Conservation (phyloP, 306 rosid species). For the Cicer judaicum region DNA sequence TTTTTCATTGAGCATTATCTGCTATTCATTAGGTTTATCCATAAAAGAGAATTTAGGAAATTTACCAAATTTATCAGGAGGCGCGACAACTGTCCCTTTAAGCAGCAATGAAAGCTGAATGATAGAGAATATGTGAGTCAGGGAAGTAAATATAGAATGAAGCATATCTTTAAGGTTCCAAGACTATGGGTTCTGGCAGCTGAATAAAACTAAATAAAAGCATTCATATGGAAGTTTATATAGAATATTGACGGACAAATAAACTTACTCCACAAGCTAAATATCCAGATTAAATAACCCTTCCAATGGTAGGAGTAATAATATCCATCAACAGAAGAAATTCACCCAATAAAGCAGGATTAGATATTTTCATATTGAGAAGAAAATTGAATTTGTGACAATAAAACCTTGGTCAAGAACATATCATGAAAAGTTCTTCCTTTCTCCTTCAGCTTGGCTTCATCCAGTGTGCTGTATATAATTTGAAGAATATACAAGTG, state of each 20-base stretch:
- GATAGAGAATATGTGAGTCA: slow-evolving; percentile 46
- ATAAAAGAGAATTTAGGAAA: slow-evolving; percentile 43
- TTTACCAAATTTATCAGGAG: slow-evolving; percentile 97
- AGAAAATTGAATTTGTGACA: slow-evolving; percentile 36
- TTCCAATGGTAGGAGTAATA: slow-evolving; percentile 22
- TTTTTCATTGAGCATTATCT: slow-evolving; percentile 20
- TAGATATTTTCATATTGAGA: slow-evolving; percentile 6
- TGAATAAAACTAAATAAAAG: slow-evolving; percentile 10
- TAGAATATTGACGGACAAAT: slow-evolving; percentile 30
- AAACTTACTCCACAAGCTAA: slow-evolving; percentile 34
- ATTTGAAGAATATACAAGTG: slow-evolving; percentile 41
- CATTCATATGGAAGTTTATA: slow-evolving; percentile 33
- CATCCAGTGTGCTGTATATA: slow-evolving; percentile 80
- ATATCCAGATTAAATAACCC: slow-evolving; percentile 24
- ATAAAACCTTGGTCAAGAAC: slow-evolving; percentile 91
- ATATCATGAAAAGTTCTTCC: slow-evolving; percentile 92
- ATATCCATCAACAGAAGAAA: slow-evolving; percentile 28
- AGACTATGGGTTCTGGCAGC: slow-evolving; percentile 28
- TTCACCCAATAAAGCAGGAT: slow-evolving; percentile 34
- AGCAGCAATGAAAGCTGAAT: slow-evolving; percentile 87
- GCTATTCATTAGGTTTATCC: slow-evolving; percentile 28
- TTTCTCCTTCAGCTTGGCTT: slow-evolving; percentile 90
- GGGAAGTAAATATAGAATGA: slow-evolving; percentile 23
- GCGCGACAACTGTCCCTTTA: slow-evolving; percentile 96
- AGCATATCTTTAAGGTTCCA: slow-evolving; percentile 37